Evolutionary conservation across 2,329 filamentous ascomycete genomes (phyloP).

Genomic region (Cladosporium sp.): DNA sequence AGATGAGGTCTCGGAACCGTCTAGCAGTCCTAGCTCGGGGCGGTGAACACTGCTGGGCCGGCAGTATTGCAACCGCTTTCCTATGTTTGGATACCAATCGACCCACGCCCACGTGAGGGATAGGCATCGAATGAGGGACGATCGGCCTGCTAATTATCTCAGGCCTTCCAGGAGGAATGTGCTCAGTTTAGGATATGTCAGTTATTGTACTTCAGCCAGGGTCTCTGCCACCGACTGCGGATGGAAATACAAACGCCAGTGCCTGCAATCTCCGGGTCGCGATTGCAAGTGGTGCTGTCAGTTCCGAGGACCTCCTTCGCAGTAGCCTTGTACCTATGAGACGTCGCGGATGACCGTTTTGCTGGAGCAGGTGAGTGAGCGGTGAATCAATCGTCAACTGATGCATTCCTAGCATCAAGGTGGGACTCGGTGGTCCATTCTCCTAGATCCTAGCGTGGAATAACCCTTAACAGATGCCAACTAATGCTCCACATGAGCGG

Average conservation of each 20-base stretch:
- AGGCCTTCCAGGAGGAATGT: no score
- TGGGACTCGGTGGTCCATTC: neutral
- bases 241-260: neutral
- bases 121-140: no score
- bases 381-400: neutral
- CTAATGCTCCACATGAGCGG: constrained; percentile 1
- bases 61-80: neutral
- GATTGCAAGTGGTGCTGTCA: neutral
- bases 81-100: no score
- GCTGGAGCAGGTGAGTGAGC: neutral
- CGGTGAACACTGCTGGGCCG: constrained; percentile 2
- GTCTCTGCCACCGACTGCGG: neutral
- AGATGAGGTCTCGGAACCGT: constrained; percentile 7
- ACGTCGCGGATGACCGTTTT: neutral
- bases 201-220: no score
- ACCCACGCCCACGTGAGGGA: no score
- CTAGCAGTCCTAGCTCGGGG: neutral
- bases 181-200: no score
- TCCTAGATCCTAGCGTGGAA: neutral
- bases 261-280: neutral
- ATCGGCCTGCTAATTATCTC: no score
- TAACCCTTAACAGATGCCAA: neutral
- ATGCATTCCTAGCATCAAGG: constrained; percentile 1
- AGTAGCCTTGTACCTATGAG: neutral
- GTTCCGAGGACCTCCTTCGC: no score